phyloP scores from a whole-genome alignment of 176 grass and related monocot genomes.

The Bromus sterilis region DNA sequence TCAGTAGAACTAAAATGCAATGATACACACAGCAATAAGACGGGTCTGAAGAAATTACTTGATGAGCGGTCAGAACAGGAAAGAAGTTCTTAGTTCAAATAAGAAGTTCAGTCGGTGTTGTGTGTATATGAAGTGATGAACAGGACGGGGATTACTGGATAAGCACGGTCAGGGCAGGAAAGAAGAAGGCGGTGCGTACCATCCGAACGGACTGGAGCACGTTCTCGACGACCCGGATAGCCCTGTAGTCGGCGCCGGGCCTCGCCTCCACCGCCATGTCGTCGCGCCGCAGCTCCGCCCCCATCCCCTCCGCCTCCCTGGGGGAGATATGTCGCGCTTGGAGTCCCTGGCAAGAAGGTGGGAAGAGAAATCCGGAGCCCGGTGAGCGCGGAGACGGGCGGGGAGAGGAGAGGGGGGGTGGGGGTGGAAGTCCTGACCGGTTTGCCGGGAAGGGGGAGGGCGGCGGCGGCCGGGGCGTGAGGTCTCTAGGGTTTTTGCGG shows the following conservation, averaged over 20 bases:
- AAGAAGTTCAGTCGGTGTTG: too few relatives aligned
- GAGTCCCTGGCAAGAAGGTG: background rate
- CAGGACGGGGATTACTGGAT: background rate
- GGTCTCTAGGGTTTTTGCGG: conserved; percentile 39
- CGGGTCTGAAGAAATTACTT: background rate
- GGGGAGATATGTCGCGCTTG: conserved; percentile 3
- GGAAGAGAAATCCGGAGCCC: background rate
- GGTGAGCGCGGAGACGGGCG: background rate
- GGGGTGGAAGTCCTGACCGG: background rate
- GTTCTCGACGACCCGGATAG: background rate
- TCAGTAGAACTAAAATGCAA: background rate
- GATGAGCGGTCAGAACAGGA: background rate
- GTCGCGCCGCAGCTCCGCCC: conserved; percentile 19
- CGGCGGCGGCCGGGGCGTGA: background rate
- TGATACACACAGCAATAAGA: background rate
- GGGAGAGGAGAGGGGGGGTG: rapidly evolving
- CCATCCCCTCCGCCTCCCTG: conserved; percentile 34
- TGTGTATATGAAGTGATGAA: too few relatives aligned
- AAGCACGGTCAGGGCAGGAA: background rate
- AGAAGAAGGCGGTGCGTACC: background rate
- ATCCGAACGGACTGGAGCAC: conserved; percentile 29
- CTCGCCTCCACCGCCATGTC: conserved; percentile 8
- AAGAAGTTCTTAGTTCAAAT: background rate
- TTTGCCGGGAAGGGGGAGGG: background rate
- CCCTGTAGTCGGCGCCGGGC: background rate